phyloP scores from a whole-genome alignment of 495 filamentous ascomycete species.

The Neurospora cerealis region DNA sequence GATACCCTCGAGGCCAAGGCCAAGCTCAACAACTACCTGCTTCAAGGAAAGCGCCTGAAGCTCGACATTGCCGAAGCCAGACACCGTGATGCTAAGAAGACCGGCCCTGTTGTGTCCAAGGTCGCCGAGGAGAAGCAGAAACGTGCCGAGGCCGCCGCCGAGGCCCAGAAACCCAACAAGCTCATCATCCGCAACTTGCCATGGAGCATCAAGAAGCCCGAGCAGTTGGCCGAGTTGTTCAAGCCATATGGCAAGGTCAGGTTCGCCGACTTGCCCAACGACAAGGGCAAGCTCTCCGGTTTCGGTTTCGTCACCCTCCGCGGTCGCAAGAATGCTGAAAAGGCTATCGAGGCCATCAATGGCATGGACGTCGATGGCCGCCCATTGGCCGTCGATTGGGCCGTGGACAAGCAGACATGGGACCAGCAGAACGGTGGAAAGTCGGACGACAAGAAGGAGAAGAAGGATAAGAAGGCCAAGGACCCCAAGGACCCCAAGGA shows the following conservation, averaged over 20 bases:
- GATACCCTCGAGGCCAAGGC: constrained; percentile 73
- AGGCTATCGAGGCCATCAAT: constrained; percentile 73
- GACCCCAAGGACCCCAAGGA: constrained; percentile 45
- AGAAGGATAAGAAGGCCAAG: constrained; percentile 47
- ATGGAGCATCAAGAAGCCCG: constrained; percentile 83
- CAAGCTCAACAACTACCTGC: constrained; percentile 61
- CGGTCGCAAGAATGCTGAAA: constrained; percentile 85
- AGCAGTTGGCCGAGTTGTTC: constrained; percentile 70
- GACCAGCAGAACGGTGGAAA: constrained; percentile 44
- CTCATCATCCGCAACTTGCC: constrained; percentile 93
- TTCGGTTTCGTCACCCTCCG: constrained; percentile 91
- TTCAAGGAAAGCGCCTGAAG: constrained; percentile 71
- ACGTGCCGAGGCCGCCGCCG: constrained; percentile 42
- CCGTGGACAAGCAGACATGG: constrained; percentile 85
- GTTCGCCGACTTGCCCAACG: constrained; percentile 66
- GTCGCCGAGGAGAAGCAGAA: constrained; percentile 43
- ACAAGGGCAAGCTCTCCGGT: constrained; percentile 61
- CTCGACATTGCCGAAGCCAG: constrained; percentile 83
- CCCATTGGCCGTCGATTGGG: constrained; percentile 87
- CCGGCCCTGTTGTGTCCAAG: constrained; percentile 20
- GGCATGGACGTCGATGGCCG: constrained; percentile 84
- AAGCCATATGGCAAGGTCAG: constrained; percentile 83
- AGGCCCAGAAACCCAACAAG: constrained; percentile 57
- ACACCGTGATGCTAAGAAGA: constrained; percentile 52
- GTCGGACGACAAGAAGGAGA: constrained; percentile 21